phyloP scores from a whole-genome alignment of 495 filamentous ascomycete genomes.

The Neurospora sp. region DNA sequence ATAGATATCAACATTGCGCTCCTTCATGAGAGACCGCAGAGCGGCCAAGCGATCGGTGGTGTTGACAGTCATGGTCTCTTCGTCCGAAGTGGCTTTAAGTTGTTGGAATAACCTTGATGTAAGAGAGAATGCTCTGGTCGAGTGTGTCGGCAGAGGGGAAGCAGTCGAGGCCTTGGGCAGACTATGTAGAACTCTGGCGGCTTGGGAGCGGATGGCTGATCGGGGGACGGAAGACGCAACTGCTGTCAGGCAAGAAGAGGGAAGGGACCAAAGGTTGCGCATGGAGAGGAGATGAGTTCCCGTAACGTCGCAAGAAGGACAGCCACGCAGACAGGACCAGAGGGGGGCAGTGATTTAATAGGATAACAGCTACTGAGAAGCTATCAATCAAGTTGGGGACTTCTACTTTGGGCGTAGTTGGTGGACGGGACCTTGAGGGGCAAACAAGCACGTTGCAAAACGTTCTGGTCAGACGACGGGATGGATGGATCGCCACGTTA shows the following conservation, averaged over 20 bases:
- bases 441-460: background rate
- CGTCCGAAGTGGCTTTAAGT: background rate
- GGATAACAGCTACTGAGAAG: background rate
- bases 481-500: background rate
- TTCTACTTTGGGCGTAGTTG: background rate
- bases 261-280: background rate
- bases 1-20: slow-evolving; percentile 83
- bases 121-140: background rate
- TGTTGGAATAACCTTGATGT: background rate
- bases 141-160: background rate
- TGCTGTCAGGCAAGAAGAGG: background rate
- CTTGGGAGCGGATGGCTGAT: background rate
- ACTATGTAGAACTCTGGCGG: background rate
- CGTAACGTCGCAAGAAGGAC: background rate
- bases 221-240: background rate
- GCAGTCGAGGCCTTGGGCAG: background rate
- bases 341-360: background rate
- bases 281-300: background rate
- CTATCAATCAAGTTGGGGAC: background rate
- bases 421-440: background rate
- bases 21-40: slow-evolving; percentile 80
- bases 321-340: background rate
- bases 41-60: slow-evolving; percentile 66
- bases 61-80: slow-evolving; percentile 77
- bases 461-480: background rate